Conservation (phyloP, 2,329 filamentous ascomycete genomes). For the Colletotrichum kahawae region DNA sequence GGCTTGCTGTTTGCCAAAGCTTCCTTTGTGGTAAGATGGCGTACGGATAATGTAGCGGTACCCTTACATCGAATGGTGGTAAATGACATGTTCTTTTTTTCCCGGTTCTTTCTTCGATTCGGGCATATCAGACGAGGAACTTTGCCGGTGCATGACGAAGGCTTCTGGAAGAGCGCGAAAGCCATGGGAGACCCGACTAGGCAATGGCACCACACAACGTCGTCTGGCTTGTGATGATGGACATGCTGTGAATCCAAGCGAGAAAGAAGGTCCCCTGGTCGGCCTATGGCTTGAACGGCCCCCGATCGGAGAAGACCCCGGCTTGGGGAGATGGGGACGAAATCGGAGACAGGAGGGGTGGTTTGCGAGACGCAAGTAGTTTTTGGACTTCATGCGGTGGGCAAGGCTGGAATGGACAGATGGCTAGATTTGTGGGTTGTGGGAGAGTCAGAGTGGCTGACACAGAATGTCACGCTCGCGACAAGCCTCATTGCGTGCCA, state of each 20-base stretch:
- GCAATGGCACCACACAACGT: background rate
- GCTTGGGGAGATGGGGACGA: background rate
- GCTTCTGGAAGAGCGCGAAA: conserved; percentile 5
- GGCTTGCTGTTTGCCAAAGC: background rate
- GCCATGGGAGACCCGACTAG: background rate
- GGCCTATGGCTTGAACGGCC: background rate
- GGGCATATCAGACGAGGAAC: conserved; percentile 4
- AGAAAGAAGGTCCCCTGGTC: background rate
- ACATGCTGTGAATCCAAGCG: background rate
- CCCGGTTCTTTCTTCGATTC: background rate
- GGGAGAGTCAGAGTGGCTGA: background rate
- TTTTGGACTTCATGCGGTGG: conserved; percentile 16
- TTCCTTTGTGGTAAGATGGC: background rate
- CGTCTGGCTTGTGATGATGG: background rate
- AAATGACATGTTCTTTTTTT: background rate
- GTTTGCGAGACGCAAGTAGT: conserved; percentile 10
- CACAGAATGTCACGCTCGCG: background rate
- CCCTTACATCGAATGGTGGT: background rate
- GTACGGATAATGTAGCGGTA: background rate
- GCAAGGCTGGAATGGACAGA: conserved; percentile 20
- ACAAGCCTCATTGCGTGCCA: background rate
- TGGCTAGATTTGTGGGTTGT: background rate
- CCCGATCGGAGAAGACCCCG: background rate
- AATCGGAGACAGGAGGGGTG: conserved; percentile 7
- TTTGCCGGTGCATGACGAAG: background rate